A percentile compares a stretch with the other conserved stretches of the same genome.
phyloP scores from a whole-genome alignment of 2,329 filamentous ascomycete genomes.

The Colletotrichum eremochloae region DNA sequence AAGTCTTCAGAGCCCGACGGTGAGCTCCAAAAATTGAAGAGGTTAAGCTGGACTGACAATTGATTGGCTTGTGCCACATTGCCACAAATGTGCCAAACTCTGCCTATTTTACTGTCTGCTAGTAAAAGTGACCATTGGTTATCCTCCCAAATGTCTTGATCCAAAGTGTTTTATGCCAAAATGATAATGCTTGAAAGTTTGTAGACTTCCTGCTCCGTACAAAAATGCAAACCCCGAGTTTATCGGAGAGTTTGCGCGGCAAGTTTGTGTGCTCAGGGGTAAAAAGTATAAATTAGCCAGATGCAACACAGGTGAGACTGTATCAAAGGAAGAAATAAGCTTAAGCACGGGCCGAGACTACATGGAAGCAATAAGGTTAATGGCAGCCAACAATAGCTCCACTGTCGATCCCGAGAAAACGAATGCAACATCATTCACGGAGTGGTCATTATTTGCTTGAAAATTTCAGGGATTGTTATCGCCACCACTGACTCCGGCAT shows the following conservation, averaged over 20 bases:
- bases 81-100: not conserved
- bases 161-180: not conserved
- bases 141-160: no score
- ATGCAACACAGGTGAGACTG: constrained; percentile 34
- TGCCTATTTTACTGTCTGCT: not conserved
- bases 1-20: no score
- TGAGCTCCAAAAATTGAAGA: not conserved
- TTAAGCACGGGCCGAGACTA: constrained; percentile 16
- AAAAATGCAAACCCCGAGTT: constrained; percentile 1
- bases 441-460: not conserved
- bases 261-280: not conserved
- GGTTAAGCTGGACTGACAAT: not conserved
- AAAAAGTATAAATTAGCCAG: constrained; percentile 13
- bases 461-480: not conserved
- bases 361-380: not conserved
- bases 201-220: not conserved
- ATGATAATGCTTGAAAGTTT: not conserved
- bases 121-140: no score
- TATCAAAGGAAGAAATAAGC: not conserved
- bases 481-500: not conserved
- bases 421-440: not conserved
- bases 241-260: constrained; percentile 14
- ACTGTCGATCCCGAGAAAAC: not conserved
- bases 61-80: no score
- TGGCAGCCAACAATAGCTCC: not conserved